Evolutionary conservation across 2,329 filamentous ascomycete genomes (phyloP), one percentile per base, ranked within the genome.

Genomic region (Furcasterigmium furcatum): DNA sequence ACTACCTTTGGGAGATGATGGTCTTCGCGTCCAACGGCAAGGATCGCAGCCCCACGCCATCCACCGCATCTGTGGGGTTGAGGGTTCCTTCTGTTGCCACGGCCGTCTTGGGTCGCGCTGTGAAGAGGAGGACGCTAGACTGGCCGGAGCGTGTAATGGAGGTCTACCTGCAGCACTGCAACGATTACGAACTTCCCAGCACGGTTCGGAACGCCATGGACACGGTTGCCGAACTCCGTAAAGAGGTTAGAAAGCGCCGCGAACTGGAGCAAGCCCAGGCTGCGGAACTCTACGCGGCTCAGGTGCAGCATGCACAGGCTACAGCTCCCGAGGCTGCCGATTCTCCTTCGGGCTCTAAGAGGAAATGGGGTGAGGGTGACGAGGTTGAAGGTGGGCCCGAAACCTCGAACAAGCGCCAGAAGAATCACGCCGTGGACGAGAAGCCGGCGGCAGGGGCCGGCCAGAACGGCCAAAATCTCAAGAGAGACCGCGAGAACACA

Each of bases 1-100:
- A 90, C 65, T 96, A 96, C 66, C 76, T 85, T 44, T 97, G 91
- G 87, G 94, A 97, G 67, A 85, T 97, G 76, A 76, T 87, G 47
- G 58, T 80, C 5, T 81, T 79, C 52, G 67, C 71, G 3, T 72
- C 73, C 5, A 68, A 63, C 47, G 72, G 76, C 45, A 78, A 74
- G 45, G 67, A 69, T 29, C 70, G 76, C 47, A 80, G 79, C 48
- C 72, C 76, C 2, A 78, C 74, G 0, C 76, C 77, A 5, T 68
- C 66, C 3, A 69, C 68, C 5, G 54, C 58, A 1, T 58, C 63
- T 16, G 73, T 74, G 41, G 72, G 72, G 8, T 71, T 79, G 38
- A 79, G 84, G 19, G 77, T 80, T n/a, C 90, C 91, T 1, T 77
- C 77, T 4, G 71, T 82, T 49, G 90, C 91, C 10, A 95, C 90